phyloP scores from a whole-genome alignment of 768 basidiomycete species.

The Boletus fagicola region DNA sequence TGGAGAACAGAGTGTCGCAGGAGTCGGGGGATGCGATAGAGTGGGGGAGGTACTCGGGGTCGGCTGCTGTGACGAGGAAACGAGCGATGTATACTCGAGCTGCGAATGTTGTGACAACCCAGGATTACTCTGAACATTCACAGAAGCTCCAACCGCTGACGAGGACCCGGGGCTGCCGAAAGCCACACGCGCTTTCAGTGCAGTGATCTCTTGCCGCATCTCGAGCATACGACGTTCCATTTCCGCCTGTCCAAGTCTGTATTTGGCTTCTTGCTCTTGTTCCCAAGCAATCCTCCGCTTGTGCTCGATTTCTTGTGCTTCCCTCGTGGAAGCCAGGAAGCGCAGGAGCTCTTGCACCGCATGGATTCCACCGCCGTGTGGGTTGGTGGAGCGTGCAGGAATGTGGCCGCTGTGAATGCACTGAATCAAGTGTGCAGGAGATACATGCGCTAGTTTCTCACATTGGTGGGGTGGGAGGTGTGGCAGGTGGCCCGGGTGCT shows the following conservation, averaged over 20 bases:
- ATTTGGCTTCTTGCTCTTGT: constrained; percentile 63
- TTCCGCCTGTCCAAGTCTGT: constrained; percentile 52
- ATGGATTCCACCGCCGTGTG: constrained; percentile 38
- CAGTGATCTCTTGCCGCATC: constrained; percentile 52
- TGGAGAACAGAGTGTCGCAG: constrained; percentile 23
- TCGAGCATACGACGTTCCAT: constrained; percentile 55
- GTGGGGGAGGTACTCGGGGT: constrained; percentile 33
- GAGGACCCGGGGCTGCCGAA: constrained; percentile 17
- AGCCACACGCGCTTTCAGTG: constrained; percentile 42
- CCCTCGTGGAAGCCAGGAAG: constrained; percentile 53
- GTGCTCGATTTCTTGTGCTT: constrained; percentile 60
- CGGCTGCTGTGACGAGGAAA: constrained; percentile 23
- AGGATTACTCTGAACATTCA: constrained; percentile 1
- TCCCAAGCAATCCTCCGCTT: constrained; percentile 67
- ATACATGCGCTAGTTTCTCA: constrained; percentile 26
- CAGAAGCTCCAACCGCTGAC: constrained; percentile 1
- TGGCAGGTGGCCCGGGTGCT: constrained; percentile 28
- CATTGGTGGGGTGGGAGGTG: constrained; percentile 37
- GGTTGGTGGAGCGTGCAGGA: constrained; percentile 22
- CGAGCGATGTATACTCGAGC: constrained; percentile 3
- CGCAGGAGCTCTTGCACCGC: constrained; percentile 61
- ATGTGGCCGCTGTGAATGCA: constrained; percentile 7
- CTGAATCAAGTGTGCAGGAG: neutral
- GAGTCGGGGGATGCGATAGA: constrained; percentile 29
- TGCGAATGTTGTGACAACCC: constrained; percentile 8